Evolutionary conservation across 2,329 filamentous ascomycete genomes (phyloP).

Genomic region (Esteya vermicola): DNA sequence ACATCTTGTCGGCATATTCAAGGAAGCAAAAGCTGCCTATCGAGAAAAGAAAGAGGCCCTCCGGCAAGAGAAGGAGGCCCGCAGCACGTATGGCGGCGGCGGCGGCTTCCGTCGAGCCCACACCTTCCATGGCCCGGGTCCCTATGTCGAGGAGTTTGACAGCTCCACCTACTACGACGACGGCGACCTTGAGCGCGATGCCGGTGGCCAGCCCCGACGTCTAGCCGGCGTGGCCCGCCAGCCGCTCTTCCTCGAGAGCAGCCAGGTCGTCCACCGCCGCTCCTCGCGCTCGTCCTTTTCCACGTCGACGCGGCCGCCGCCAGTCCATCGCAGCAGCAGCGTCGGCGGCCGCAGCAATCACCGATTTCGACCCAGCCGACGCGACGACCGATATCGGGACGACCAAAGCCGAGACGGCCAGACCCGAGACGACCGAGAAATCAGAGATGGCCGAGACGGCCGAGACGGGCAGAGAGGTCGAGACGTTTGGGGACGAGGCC

Average conservation of each 20-base stretch:
- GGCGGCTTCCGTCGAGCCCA: slow-evolving; percentile 40
- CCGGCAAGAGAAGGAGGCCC: slow-evolving; percentile 48
- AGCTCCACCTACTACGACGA: slow-evolving; percentile 12
- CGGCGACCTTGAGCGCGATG: slow-evolving; percentile 3
- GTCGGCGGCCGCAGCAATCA: slow-evolving; percentile 8
- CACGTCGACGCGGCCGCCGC: background rate
- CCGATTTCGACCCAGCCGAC: background rate
- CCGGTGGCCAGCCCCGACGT: no score
- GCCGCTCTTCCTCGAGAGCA: slow-evolving; percentile 14
- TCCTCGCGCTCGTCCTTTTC: no score
- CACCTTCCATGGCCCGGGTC: slow-evolving; percentile 30
- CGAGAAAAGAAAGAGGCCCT: slow-evolving; percentile 76
- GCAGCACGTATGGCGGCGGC: background rate
- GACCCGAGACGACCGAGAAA: no score
- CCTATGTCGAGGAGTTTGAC: slow-evolving; percentile 13
- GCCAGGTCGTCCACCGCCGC: slow-evolving; percentile 15
- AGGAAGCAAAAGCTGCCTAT: slow-evolving; percentile 80
- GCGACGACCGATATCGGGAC: background rate
- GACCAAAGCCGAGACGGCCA: no score
- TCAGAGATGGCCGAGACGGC: no score
- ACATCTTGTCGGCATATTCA: slow-evolving; percentile 80
- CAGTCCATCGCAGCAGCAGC: slow-evolving; percentile 18
- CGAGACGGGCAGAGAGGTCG: no score
- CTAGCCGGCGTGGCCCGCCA: slow-evolving; percentile 4
- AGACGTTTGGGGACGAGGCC: no score